phyloP scores from a whole-genome alignment of 495 filamentous ascomycete species.

The Ramalina peruviana region DNA sequence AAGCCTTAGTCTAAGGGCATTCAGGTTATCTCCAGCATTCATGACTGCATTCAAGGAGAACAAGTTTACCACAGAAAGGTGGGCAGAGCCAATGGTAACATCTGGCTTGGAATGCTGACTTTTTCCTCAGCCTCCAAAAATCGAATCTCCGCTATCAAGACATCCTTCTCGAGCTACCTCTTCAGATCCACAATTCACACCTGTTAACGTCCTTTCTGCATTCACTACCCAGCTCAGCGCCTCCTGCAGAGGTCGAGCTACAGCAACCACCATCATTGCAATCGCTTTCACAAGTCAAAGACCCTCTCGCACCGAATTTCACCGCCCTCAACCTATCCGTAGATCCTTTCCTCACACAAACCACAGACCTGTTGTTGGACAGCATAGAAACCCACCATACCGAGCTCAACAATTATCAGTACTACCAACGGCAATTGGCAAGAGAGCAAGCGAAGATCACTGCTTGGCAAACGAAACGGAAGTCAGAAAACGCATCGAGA shows the following conservation, averaged over 20 bases:
- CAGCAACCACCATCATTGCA: slow-evolving; percentile 27
- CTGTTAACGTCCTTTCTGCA: slow-evolving; percentile 90
- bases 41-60: slow-evolving; percentile 88
- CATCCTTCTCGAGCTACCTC: slow-evolving; percentile 82
- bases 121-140: slow-evolving; percentile 61
- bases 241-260: slow-evolving; percentile 31
- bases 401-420: slow-evolving; percentile 97
- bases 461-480: slow-evolving; percentile 89
- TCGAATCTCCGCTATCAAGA: slow-evolving; percentile 86
- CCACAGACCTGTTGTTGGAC: slow-evolving; percentile 86
- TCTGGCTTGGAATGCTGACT: slow-evolving; percentile 12
- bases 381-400: slow-evolving; percentile 95
- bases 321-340: slow-evolving; percentile 73
- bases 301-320: slow-evolving; percentile 69
- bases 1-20: slow-evolving; percentile 76
- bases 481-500: slow-evolving; percentile 79
- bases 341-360: slow-evolving; percentile 98
- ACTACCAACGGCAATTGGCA: slow-evolving; percentile 89
- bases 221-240: slow-evolving; percentile 54
- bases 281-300: slow-evolving; percentile 22
- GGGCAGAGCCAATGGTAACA: slow-evolving; percentile 17
- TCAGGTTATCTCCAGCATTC: slow-evolving; percentile 75
- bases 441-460: slow-evolving; percentile 95
- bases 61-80: slow-evolving; percentile 95
- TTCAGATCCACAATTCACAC: slow-evolving; percentile 90